A percentile compares a stretch with the other conserved stretches of the same genome.
Conservation (phyloP, 1,284 basidiomycete genomes). For the Prillingera fragicola region DNA sequence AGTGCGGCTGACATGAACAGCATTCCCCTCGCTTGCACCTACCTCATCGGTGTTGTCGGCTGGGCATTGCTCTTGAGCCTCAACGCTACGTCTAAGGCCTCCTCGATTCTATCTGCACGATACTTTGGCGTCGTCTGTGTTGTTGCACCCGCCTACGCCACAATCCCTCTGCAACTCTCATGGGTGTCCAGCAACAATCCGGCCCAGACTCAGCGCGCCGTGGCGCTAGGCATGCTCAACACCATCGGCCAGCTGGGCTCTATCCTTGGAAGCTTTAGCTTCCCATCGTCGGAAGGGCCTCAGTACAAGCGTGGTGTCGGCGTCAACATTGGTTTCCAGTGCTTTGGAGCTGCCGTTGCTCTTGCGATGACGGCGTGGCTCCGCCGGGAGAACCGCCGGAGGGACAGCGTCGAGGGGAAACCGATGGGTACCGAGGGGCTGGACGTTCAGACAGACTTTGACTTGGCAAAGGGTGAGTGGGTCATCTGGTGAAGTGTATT, state of each 20-base stretch:
- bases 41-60: constrained; percentile 43
- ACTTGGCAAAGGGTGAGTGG: constrained; percentile 15
- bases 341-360: constrained; percentile 38
- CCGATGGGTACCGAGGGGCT: constrained; percentile 29
- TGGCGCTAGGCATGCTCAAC: constrained; percentile 43
- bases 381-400: constrained; percentile 41
- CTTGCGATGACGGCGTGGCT: constrained; percentile 43
- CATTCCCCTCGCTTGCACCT: constrained; percentile 40
- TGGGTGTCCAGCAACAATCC: constrained; percentile 3
- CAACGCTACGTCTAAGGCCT: constrained; percentile 18
- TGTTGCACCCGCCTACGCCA: constrained; percentile 41
- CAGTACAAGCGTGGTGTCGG: constrained; percentile 42
- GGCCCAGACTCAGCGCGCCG: constrained; percentile 34
- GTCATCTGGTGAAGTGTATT: no score
- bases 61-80: constrained; percentile 46
- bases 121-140: constrained; percentile 47
- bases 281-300: constrained; percentile 46
- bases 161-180: constrained; percentile 26
- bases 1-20: neutral
- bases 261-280: constrained; percentile 35
- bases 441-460: constrained; percentile 17
- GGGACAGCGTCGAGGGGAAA: constrained; percentile 48
- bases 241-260: constrained; percentile 37
- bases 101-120: constrained; percentile 29
- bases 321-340: constrained; percentile 47